These are phyloP conservation scores for Colletotrichum aenigma DNA, from an alignment of 2,329 filamentous ascomycete genomes.

Conservation along the genomic window DNA sequence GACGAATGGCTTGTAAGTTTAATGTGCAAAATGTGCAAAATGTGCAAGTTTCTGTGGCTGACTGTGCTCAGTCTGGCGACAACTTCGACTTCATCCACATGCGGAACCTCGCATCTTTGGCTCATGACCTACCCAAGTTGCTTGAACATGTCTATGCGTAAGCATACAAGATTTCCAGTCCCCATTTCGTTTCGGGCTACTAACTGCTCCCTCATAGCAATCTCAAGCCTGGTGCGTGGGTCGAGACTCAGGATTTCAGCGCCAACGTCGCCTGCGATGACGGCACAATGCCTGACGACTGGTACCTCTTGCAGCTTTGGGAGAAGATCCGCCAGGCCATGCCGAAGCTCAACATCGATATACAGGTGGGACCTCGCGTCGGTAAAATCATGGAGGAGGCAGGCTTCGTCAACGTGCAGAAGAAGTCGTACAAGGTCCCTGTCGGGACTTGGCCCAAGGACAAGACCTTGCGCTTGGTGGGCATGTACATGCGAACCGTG, in stretches of 20 bases:
- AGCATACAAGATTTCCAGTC: fast-evolving
- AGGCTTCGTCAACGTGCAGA: slow-evolving; percentile 26
- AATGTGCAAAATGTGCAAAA: too few species aligned
- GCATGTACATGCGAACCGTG: background rate
- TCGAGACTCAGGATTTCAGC: slow-evolving; percentile 49
- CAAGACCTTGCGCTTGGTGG: slow-evolving; percentile 35
- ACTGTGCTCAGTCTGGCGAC: background rate
- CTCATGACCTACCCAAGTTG: background rate
- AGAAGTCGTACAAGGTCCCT: slow-evolving; percentile 9
- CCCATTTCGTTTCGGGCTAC: too few species aligned
- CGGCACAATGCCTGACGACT: slow-evolving; percentile 28
- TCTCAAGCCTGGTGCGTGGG: slow-evolving; percentile 46
- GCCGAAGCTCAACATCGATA: background rate
- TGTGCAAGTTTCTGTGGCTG: background rate
- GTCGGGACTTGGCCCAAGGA: slow-evolving; percentile 28
- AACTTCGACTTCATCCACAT: background rate
- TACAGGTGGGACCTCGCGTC: background rate
- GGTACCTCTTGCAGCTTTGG: background rate
- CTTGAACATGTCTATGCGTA: background rate
- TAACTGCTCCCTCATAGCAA: background rate
- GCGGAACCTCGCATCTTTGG: background rate
- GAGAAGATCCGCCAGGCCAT: background rate
- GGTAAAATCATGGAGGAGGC: slow-evolving; percentile 17
- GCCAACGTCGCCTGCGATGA: slow-evolving; percentile 40
- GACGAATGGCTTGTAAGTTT: background rate